Conservation (phyloP, 2,329 filamentous ascomycete genomes). For the Cladorrhinum sp. region DNA sequence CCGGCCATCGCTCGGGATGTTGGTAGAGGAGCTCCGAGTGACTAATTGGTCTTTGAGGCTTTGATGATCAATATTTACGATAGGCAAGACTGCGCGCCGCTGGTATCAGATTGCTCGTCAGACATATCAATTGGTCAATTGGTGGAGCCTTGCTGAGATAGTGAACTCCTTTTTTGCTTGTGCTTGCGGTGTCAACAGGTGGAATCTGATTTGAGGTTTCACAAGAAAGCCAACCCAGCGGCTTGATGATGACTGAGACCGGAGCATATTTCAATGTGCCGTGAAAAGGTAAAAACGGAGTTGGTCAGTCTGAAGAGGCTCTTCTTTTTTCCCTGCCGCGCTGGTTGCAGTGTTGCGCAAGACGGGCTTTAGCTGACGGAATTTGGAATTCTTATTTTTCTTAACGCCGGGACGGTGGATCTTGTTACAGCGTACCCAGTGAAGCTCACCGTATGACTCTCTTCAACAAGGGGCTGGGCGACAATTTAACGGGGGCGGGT, state of each 20-base stretch:
- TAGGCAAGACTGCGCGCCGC: background rate
- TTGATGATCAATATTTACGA: slow-evolving; percentile 2
- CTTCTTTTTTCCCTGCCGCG: slow-evolving; percentile 1
- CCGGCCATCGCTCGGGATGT: background rate
- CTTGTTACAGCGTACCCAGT: background rate
- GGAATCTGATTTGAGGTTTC: background rate
- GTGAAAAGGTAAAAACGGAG: background rate
- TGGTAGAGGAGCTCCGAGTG: background rate
- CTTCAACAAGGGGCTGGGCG: background rate
- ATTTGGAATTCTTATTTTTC: background rate
- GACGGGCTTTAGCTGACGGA: slow-evolving; percentile 2
- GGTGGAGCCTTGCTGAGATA: background rate
- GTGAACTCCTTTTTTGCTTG: background rate
- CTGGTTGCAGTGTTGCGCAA: background rate
- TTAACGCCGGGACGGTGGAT: background rate
- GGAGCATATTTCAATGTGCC: slow-evolving; percentile 5
- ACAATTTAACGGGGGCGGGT: background rate
- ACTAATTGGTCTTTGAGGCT: background rate
- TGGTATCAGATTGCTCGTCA: background rate
- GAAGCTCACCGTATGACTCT: background rate
- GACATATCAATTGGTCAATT: background rate
- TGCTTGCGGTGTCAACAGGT: background rate
- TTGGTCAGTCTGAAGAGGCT: background rate
- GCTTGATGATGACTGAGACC: background rate
- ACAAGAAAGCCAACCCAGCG: background rate